Evolutionary conservation across 371 early-diverging fungal species (phyloP).

Genomic region (Syncephalis plumigaleata): DNA sequence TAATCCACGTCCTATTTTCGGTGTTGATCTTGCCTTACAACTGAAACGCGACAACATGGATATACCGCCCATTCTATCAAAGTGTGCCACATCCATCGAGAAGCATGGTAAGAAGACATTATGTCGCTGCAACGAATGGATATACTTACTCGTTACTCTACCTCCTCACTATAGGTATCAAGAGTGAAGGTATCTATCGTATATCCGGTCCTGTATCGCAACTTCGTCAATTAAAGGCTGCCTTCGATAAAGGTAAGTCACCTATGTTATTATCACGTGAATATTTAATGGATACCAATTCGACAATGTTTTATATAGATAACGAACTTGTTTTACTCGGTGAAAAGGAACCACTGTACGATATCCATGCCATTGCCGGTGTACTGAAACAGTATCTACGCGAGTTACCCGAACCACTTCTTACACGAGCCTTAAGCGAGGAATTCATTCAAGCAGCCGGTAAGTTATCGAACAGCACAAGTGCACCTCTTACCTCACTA

Average conservation of each 20-base stretch:
- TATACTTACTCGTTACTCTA: too few relatives aligned
- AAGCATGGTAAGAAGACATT: constrained; percentile 13
- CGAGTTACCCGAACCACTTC: constrained; percentile 71
- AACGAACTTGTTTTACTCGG: constrained; percentile 38
- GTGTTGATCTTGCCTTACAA: constrained; percentile 31
- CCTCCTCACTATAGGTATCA: too few relatives aligned
- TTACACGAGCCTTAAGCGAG: constrained; percentile 41
- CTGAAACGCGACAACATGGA: constrained; percentile 42
- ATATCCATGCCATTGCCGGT: constrained; percentile 63
- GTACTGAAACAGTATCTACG: constrained; percentile 84
- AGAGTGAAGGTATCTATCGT: constrained; percentile 65
- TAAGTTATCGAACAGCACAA: constrained; percentile 7
- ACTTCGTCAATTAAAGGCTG: constrained; percentile 41
- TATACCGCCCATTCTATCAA: constrained; percentile 49
- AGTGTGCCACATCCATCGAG: constrained; percentile 66
- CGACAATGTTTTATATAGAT: constrained; percentile 15
- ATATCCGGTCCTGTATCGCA: constrained; percentile 52
- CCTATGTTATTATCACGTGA: neutral
- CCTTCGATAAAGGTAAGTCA: constrained; percentile 47
- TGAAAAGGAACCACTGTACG: constrained; percentile 29
- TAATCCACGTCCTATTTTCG: constrained; percentile 48
- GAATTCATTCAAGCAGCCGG: constrained; percentile 49
- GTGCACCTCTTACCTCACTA: too few relatives aligned
- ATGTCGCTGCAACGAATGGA: too few relatives aligned
- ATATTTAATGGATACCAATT: neutral